These are phyloP conservation scores for Lagerstroemia speciosa DNA, from an alignment of 345 rosid species.

Conservation along the genomic window DNA sequence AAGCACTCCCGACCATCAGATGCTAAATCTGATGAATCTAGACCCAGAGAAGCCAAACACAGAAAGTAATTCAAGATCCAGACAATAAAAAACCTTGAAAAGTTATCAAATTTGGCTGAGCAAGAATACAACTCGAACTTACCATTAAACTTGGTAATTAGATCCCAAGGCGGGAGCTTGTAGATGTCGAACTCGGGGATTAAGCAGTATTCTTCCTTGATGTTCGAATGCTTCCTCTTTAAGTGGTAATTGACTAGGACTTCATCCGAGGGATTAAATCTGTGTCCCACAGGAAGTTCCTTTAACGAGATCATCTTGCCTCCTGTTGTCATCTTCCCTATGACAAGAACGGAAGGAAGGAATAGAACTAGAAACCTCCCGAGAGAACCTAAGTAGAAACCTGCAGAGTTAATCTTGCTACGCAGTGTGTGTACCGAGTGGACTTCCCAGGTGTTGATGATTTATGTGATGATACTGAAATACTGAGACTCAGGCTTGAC, in stretches of 20 bases:
- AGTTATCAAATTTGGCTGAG: background rate
- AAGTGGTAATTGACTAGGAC: slow-evolving; percentile 3
- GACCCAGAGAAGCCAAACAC: background rate
- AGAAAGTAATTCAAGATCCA: background rate
- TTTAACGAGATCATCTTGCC: background rate
- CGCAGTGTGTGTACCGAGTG: no score
- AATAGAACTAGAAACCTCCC: no score
- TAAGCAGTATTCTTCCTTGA: background rate
- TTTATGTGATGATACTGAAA: no score
- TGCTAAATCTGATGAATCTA: background rate
- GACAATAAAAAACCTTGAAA: background rate
- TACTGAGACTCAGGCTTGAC: no score
- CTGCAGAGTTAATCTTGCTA: no score
- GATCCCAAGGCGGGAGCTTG: slow-evolving; percentile 9
- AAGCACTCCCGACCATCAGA: background rate
- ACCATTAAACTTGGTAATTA: slow-evolving; percentile 7
- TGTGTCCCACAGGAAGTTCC: background rate
- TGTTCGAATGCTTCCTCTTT: slow-evolving; percentile 1
- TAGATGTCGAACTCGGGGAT: slow-evolving; percentile 8
- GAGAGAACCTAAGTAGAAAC: no score
- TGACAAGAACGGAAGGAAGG: no score
- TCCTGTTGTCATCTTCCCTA: background rate
- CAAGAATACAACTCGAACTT: background rate
- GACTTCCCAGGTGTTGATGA: no score
- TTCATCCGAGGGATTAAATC: slow-evolving; percentile 2